Percentiles rank a stretch among this genome's conserved stretches.
Conservation (phyloP, 129 eudicot genomes). For the Escallonia herrerae region DNA sequence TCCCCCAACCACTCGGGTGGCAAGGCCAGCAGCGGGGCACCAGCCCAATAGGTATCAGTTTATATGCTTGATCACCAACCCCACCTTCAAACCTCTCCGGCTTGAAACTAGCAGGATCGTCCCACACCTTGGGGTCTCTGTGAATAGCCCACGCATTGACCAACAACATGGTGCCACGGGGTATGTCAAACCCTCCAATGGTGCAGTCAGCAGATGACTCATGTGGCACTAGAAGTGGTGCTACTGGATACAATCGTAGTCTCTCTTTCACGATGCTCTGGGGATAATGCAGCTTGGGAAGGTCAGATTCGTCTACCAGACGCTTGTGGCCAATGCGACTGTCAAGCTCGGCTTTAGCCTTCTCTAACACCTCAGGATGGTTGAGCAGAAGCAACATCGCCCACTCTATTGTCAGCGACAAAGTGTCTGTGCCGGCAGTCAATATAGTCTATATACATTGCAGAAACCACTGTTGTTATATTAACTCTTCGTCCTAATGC, state of each 20-base stretch:
- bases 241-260: slow-evolving; percentile 23
- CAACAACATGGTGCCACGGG: slow-evolving; percentile 25
- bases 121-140: slow-evolving; percentile 32
- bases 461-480: no score
- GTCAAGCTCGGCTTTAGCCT: slow-evolving; percentile 19
- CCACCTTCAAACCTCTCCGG: slow-evolving; percentile 28
- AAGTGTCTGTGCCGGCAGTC: slow-evolving; percentile 26
- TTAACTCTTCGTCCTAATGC: no score
- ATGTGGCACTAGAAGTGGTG: slow-evolving; percentile 34
- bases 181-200: slow-evolving; percentile 18
- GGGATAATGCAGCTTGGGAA: slow-evolving; percentile 18
- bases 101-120: slow-evolving; percentile 19
- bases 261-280: slow-evolving; percentile 22
- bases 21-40: slow-evolving; percentile 22
- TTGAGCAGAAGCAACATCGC: slow-evolving; percentile 28
- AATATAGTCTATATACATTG: slow-evolving; percentile 8
- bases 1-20: background rate
- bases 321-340: slow-evolving; percentile 8
- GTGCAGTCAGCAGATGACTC: slow-evolving; percentile 22
- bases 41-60: slow-evolving; percentile 20
- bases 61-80: background rate
- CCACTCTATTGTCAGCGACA: slow-evolving; percentile 20
- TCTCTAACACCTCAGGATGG: slow-evolving; percentile 21
- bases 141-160: slow-evolving; percentile 36
- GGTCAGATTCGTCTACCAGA: slow-evolving; percentile 19